A percentile compares a stretch with the other conserved stretches of the same genome.
phyloP scores from a whole-genome alignment of 331 rosid genomes.

The Arachis monticola region DNA sequence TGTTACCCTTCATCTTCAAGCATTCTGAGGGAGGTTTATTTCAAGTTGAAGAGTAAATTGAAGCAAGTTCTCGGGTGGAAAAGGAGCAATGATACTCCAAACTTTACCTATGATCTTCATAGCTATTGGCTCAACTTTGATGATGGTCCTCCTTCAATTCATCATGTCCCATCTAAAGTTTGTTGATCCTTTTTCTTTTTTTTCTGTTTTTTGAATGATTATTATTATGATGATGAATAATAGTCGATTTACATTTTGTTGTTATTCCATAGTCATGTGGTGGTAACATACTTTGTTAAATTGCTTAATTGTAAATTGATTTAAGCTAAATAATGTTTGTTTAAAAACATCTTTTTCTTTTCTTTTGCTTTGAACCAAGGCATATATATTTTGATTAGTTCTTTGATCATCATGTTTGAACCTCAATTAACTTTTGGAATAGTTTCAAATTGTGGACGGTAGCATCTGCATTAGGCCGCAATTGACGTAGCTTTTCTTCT shows the following conservation, averaged over 20 bases:
- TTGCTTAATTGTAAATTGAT: conserved; percentile 32
- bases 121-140: conserved; percentile 91
- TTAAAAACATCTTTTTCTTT: background rate
- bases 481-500: conserved; percentile 1
- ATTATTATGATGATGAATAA: background rate
- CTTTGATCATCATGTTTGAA: too few relatives aligned
- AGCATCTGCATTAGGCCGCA: too few relatives aligned
- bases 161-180: conserved; percentile 40
- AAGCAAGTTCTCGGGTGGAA: conserved; percentile 54
- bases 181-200: conserved; percentile 15
- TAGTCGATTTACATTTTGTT: conserved; percentile 32
- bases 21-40: conserved; percentile 45
- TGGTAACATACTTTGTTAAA: conserved; percentile 9
- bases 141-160: conserved; percentile 55
- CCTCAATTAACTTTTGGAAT: too few relatives aligned
- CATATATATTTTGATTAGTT: background rate
- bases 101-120: conserved; percentile 71
- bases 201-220: conserved; percentile 9
- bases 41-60: conserved; percentile 66
- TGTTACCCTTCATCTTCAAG: conserved; percentile 48
- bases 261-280: conserved; percentile 28
- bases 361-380: conserved; percentile 12
- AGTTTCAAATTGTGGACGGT: background rate
- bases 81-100: conserved; percentile 36
- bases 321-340: background rate